Percentiles rank a stretch among this genome's conserved stretches.
phyloP scores from a whole-genome alignment of 2,329 filamentous ascomycete genomes.

The Clonostachys byssicola region DNA sequence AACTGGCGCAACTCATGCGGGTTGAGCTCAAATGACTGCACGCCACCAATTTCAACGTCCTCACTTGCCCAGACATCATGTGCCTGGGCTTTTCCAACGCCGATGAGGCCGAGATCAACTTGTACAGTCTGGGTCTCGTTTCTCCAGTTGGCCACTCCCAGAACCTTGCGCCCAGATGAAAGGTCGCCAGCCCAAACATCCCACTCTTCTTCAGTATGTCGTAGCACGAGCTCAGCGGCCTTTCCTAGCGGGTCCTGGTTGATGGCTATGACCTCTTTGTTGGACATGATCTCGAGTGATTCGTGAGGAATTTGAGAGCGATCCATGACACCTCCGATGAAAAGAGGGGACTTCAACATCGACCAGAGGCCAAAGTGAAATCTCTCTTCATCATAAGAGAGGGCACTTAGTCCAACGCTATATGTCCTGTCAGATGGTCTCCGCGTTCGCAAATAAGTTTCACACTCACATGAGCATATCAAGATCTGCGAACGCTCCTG shows the following conservation, averaged over 20 bases:
- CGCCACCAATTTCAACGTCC: slow-evolving; percentile 24
- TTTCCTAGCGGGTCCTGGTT: slow-evolving; percentile 52
- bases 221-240: slow-evolving; percentile 42
- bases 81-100: slow-evolving; percentile 29
- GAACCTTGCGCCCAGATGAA: slow-evolving; percentile 32
- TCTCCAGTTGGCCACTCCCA: slow-evolving; percentile 45
- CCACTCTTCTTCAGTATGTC: slow-evolving; percentile 42
- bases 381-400: slow-evolving; percentile 39
- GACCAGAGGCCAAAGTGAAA: slow-evolving; percentile 51
- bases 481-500: slow-evolving; percentile 44
- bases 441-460: background rate
- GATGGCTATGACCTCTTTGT: slow-evolving; percentile 50
- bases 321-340: slow-evolving; percentile 39
- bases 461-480: slow-evolving; percentile 43
- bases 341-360: slow-evolving; percentile 44
- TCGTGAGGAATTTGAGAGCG: slow-evolving; percentile 24
- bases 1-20: slow-evolving; percentile 33
- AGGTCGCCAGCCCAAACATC: slow-evolving; percentile 47
- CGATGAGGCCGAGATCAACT: slow-evolving; percentile 32
- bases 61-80: slow-evolving; percentile 32
- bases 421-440: background rate
- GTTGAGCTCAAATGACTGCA: slow-evolving; percentile 21
- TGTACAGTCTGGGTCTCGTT: slow-evolving; percentile 34
- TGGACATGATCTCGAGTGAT: slow-evolving; percentile 38
- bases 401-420: slow-evolving; percentile 39